Evolutionary conservation across 148 eudicot species (phyloP).

Genomic region (Chenopodium berlandieri): DNA sequence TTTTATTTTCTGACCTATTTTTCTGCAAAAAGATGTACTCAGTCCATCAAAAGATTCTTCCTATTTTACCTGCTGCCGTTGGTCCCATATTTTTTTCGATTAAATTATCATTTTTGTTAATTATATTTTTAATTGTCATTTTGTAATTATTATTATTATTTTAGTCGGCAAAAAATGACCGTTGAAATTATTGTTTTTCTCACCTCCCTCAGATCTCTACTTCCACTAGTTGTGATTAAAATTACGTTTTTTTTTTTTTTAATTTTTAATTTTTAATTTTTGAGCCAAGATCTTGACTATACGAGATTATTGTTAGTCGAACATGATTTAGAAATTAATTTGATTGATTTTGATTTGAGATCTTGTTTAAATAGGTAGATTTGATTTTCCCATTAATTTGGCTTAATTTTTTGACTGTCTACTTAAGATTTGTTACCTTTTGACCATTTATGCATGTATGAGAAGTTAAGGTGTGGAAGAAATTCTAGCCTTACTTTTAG

Average conservation of each 20-base stretch:
- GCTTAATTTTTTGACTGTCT: neutral
- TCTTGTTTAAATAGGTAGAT: neutral
- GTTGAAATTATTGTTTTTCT: neutral
- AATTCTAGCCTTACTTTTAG: neutral
- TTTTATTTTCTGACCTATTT: neutral
- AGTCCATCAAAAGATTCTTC: conserved; percentile 21
- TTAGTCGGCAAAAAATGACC: neutral
- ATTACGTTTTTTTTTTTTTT: neutral
- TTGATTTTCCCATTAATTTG: neutral
- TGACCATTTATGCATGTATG: too few relatives aligned
- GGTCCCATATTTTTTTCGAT: neutral
- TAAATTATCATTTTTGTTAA: neutral
- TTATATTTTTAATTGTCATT: neutral
- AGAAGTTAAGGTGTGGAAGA: neutral
- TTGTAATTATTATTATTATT: neutral
- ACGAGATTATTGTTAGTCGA: neutral
- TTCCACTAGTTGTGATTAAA: neutral
- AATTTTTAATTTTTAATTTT: too few relatives aligned
- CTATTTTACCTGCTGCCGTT: conserved; percentile 22
- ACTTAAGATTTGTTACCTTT: too few relatives aligned
- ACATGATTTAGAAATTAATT: neutral
- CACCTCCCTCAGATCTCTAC: conserved; percentile 5
- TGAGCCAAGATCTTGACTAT: neutral
- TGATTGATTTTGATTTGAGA: neutral
- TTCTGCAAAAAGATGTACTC: conserved; percentile 6